Evolutionary conservation across 306 rosid genomes (phyloP).

Genomic region (Glycyrrhiza uralensis): DNA sequence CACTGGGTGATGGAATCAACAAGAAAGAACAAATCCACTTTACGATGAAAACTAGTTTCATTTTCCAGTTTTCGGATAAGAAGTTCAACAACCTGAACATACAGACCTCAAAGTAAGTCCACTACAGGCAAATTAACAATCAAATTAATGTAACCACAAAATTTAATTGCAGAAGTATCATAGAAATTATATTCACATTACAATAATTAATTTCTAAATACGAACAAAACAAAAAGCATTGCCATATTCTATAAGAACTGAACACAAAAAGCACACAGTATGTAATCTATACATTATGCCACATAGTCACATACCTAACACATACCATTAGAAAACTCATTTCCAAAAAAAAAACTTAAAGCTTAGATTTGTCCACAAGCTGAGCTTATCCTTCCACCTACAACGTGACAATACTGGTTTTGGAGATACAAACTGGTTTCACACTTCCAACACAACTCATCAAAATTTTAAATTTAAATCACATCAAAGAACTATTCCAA

Average conservation of each 20-base stretch:
- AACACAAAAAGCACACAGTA: neutral
- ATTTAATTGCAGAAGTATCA: neutral
- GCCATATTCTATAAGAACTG: neutral
- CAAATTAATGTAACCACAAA: neutral
- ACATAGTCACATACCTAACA: constrained; percentile 6
- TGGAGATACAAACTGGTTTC: neutral
- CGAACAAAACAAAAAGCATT: neutral
- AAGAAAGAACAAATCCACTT: constrained; percentile 89
- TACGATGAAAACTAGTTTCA: constrained; percentile 80
- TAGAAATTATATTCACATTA: neutral
- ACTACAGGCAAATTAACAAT: neutral
- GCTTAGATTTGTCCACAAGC: neutral
- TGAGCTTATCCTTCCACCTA: constrained; percentile 3
- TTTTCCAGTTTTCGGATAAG: constrained; percentile 80
- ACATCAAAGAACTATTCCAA: neutral
- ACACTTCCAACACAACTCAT: neutral
- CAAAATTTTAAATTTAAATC: neutral
- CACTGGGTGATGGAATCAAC: constrained; percentile 94
- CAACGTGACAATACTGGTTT: neutral
- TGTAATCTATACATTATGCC: neutral
- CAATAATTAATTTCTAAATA: neutral
- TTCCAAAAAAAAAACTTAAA: neutral
- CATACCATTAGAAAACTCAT: neutral
- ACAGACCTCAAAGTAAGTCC: constrained; percentile 15
- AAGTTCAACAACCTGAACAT: constrained; percentile 86